Conservation (phyloP, 106 monocot species). For the Phalaenopsis equestris region DNA sequence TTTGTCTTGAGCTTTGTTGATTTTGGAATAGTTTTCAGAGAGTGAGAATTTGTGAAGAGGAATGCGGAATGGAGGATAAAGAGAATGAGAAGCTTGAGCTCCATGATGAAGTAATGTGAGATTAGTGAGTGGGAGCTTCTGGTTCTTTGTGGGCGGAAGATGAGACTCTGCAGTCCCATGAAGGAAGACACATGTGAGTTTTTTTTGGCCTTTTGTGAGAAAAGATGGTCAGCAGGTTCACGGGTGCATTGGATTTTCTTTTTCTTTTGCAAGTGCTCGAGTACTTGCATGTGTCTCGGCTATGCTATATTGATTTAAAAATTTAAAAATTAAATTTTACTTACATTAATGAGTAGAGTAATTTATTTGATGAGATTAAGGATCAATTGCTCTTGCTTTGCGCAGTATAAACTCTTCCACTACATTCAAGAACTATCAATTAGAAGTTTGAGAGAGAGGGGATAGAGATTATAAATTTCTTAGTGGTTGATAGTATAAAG, state of each 20-base stretch:
- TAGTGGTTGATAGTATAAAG: too few species aligned
- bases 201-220: background rate
- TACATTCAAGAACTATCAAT: too few species aligned
- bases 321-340: too few species aligned
- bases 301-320: too few species aligned
- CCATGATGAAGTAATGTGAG: background rate
- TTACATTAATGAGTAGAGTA: too few species aligned
- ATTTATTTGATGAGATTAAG: too few species aligned
- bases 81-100: conserved; percentile 2
- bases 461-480: too few species aligned
- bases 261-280: too few species aligned
- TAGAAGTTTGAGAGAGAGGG: too few species aligned
- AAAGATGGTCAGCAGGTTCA: background rate
- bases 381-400: too few species aligned
- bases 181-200: background rate
- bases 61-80: background rate
- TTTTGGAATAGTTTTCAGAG: background rate
- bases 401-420: too few species aligned
- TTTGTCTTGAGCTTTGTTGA: background rate
- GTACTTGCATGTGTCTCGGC: too few species aligned
- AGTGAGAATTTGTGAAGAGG: background rate
- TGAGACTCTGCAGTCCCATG: background rate
- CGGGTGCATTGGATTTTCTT: background rate
- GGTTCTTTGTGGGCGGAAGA: background rate
- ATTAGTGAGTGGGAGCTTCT: background rate